A percentile compares a stretch with the other conserved stretches of the same genome.
Conservation (phyloP, 495 filamentous ascomycete species). For the Peziza echinospora region DNA sequence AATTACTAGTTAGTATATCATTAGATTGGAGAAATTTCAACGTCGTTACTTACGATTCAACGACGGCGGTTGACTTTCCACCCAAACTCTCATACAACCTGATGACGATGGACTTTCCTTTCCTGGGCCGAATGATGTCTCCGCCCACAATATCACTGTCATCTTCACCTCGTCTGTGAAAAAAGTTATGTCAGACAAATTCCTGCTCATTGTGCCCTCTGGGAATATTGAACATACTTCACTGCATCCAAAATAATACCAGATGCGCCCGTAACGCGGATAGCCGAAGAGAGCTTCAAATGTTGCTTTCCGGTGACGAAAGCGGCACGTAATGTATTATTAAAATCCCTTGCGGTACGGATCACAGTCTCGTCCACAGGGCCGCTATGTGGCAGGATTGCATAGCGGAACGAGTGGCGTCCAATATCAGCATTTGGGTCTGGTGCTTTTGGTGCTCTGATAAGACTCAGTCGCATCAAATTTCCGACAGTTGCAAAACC, state of each 20-base stretch:
- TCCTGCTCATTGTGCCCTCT: conserved; percentile 28
- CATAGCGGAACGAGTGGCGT: conserved; percentile 68
- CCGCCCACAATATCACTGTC: conserved; percentile 67
- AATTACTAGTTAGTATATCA: too few species aligned
- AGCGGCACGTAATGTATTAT: conserved; percentile 41
- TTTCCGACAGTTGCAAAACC: conserved; percentile 85
- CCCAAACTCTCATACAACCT: conserved; percentile 85
- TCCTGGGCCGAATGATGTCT: conserved; percentile 32
- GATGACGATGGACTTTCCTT: conserved; percentile 58
- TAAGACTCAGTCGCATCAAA: conserved; percentile 73
- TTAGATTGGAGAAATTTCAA: too few species aligned
- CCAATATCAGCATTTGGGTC: conserved; percentile 97
- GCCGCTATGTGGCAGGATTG: conserved; percentile 69
- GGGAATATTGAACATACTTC: conserved; percentile 19
- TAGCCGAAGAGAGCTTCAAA: conserved; percentile 9
- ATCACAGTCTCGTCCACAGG: conserved; percentile 48
- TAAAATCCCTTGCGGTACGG: conserved; percentile 72
- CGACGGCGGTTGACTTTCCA: conserved; percentile 24
- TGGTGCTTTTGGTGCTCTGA: conserved; percentile 85
- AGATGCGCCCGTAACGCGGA: conserved; percentile 20
- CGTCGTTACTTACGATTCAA: neutral
- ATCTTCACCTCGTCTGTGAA: conserved; percentile 51
- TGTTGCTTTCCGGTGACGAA: conserved; percentile 4
- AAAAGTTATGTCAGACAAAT: neutral
- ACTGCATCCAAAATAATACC: conserved; percentile 28